Evolutionary conservation across 768 basidiomycete species (phyloP), one percentile per base, ranked within the genome.

Genomic region (Favolaschia claudopus): DNA sequence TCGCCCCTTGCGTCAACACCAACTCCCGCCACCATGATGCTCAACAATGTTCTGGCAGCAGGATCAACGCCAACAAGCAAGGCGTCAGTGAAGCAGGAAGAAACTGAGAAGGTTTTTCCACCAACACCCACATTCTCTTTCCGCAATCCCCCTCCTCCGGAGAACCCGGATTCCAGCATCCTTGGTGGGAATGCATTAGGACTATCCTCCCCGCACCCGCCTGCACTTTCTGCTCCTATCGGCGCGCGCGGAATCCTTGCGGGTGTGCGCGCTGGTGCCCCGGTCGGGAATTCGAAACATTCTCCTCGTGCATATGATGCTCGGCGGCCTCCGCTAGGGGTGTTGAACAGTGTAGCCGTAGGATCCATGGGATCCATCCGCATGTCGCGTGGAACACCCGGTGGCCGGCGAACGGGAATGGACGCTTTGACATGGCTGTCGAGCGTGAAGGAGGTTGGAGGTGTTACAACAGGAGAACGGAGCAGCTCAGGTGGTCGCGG

Each of bases 351-450:
- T 32, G 40, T 29, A 29, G 9, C 12, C 25, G 44, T 25, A 20
- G 24, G 7, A 19, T 38, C 28, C 25, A 47, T 24, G 34, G 55
- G 54, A 10, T 32, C 63, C 15, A 56, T 19, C 8, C 58, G 58
- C 17, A 60, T 58, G 67, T 55, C 38, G 67, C 77, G 77, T 39
- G 83, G 79, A 40, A 79, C 76, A 38, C 76, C 79, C 9, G 82
- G 84, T 2, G 82, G 81, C 8, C 85, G 82, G 63, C 78, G 76
- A 36, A 76, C 81, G 13, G 76, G 79, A 39, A 84, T 93, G 77
- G 88, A 92, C 40, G 78, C 86, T 6, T 75, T 89, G 36, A 79
- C 84, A 3, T 94, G 93, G 92, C 68, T 93, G 48, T 82, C 87
- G 14, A 89, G 81, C 61, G 87, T 93, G 46, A 89, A 86, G 60